Evolutionary conservation across 75 land plant species (phyloP).

Genomic region (Selaginella moellendorffii): DNA sequence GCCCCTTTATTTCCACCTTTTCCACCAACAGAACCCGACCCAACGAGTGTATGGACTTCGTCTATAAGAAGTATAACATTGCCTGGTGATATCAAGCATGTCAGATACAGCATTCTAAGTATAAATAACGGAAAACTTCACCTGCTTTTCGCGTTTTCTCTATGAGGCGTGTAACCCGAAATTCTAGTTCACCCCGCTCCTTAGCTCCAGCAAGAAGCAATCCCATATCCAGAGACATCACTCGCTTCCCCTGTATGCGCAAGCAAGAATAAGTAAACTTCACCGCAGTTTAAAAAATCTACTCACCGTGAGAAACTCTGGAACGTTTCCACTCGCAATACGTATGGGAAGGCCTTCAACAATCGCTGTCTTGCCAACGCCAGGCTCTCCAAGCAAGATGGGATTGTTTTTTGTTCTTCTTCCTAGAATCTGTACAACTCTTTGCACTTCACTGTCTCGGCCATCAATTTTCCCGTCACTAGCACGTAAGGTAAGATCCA

Average conservation of each 20-base stretch:
- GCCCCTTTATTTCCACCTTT: too few relatives aligned
- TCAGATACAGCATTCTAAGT: too few relatives aligned
- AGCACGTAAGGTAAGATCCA: slow-evolving; percentile 72
- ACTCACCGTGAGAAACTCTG: slow-evolving; percentile 49
- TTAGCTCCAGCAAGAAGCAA: slow-evolving; percentile 76
- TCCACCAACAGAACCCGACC: too few relatives aligned
- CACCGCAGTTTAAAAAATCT: not conserved
- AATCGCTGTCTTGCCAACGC: slow-evolving; percentile 96
- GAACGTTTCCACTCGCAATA: slow-evolving; percentile 55
- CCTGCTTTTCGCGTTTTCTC: slow-evolving; percentile 52
- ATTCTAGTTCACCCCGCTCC: slow-evolving; percentile 80
- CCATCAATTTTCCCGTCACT: slow-evolving; percentile 71
- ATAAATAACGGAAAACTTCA: too few relatives aligned
- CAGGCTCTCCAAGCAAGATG: slow-evolving; percentile 83
- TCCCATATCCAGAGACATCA: slow-evolving; percentile 81
- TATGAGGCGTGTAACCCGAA: slow-evolving; percentile 51
- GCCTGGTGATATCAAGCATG: too few relatives aligned
- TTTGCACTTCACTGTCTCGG: slow-evolving; percentile 53
- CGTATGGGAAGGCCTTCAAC: slow-evolving; percentile 83
- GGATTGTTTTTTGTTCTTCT: slow-evolving; percentile 95
- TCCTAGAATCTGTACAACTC: slow-evolving; percentile 69
- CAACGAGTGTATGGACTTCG: too few relatives aligned
- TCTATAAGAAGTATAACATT: too few relatives aligned
- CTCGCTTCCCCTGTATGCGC: slow-evolving; percentile 52
- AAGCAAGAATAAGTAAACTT: not conserved